Conservation (phyloP, 1,139 yeast species). For the Yamadazyma triangularis region DNA sequence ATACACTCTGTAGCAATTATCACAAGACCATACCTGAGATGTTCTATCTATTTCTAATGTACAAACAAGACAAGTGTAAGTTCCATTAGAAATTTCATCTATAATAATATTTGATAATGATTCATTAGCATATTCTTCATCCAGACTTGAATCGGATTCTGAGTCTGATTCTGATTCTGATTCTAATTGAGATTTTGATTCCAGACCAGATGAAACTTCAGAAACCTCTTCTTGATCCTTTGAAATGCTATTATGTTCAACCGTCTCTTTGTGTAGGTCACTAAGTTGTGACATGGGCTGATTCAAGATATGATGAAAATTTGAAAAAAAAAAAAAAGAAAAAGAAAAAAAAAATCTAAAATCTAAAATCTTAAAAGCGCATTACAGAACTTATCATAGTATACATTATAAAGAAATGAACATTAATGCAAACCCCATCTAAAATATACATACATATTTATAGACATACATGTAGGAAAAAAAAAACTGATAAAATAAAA, state of each 20-base stretch:
- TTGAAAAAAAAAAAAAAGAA: no score
- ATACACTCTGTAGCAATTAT: conserved; percentile 69
- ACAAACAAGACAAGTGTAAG: conserved; percentile 76
- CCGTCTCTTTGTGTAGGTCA: no score
- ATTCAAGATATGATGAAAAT: no score
- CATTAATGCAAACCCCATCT: not conserved
- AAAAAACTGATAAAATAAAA: not conserved
- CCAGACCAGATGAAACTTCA: not conserved
- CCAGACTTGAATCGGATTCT: conserved; percentile 8
- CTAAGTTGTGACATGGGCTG: no score
- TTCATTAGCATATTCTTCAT: conserved; percentile 14
- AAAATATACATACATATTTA: no score
- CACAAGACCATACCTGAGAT: conserved; percentile 72
- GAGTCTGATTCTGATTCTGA: conserved; percentile 3
- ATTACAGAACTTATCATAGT: no score
- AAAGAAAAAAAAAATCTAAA: no score
- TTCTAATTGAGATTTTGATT: conserved; percentile 1
- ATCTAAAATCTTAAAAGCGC: no score
- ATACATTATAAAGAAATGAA: not conserved
- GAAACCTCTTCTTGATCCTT: not conserved
- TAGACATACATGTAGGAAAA: no score
- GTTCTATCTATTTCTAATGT: conserved; percentile 72
- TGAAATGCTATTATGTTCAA: no score
- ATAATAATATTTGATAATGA: conserved; percentile 37
- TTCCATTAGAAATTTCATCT: conserved; percentile 60